These are phyloP conservation scores for Gleditsia sinensis DNA, from an alignment of 306 rosid species.

Conservation along the genomic window DNA sequence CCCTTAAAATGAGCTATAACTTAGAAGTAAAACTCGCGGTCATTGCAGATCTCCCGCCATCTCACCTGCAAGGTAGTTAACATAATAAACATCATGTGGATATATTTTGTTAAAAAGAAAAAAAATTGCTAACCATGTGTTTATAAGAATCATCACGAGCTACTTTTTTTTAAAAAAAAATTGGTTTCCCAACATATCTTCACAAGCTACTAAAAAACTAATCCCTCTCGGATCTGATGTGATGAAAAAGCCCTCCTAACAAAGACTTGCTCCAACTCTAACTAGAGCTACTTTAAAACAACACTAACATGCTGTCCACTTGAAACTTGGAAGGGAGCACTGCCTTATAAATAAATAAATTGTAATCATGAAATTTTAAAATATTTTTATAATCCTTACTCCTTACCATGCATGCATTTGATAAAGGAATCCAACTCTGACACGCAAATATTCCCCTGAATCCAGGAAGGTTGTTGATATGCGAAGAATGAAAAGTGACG, in stretches of 20 bases:
- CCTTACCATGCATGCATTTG: conserved; percentile 95
- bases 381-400: conserved; percentile 52
- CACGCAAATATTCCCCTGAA: conserved; percentile 71
- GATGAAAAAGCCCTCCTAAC: no score
- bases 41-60: conserved; percentile 42
- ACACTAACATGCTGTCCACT: background rate
- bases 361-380: no score
- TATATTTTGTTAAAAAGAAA: conserved; percentile 3
- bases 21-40: conserved; percentile 7
- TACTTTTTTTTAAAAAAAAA: no score
- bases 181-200: no score
- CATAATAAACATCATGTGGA: conserved; percentile 25
- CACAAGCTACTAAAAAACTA: no score
- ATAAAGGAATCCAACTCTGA: conserved; percentile 79
- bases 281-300: background rate
- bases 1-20: conserved; percentile 16
- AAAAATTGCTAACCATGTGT: background rate
- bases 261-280: no score
- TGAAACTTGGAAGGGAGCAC: background rate
- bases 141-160: background rate
- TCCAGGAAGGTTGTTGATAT: conserved; percentile 73
- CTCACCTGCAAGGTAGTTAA: conserved; percentile 56
- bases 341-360: conserved; percentile 1
- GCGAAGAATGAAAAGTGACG: conserved; percentile 79
- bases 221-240: no score